Base-by-base conservation (phyloP, 805 yeast species). In the Suhomyces sp. region DNA sequence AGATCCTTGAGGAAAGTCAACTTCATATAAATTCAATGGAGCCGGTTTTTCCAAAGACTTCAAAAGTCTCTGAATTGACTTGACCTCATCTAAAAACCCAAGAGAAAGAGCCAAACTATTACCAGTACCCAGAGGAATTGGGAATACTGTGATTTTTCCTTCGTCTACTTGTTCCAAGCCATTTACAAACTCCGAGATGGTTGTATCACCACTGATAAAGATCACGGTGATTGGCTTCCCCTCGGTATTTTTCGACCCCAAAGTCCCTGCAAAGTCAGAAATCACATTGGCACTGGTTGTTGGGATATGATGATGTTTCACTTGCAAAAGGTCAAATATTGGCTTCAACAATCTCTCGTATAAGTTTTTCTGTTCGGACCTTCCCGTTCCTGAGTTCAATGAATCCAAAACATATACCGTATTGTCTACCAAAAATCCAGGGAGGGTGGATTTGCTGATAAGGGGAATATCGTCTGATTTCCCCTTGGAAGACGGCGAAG, bases 201-300 rank as follows among this genome's bases (percentile, higher is more conserved):
- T 80, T 1, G 96, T 88, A 52, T 90, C 97, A 2, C 97, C 97
- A 24, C 95, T 83, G 6, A 90, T 57, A 22, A 88, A 61, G 2
- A 85, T 53, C 7, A 83, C 60, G 1, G 83, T 73, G 16, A 66
- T 51, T 4, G 38, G 36, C 4, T 16, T 6, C 11, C 18, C 18
- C 9, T 25, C 28, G 13, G 41, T 29, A 15, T 34, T 12, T 7
- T 38, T 21, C 0, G 46, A 34, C n/a, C 51, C 44, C 5, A 75
- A 41, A 0, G 38, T 4, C 8, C 37, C 20, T 0, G 79, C 77
- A 42, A 67, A 59, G n/a, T 65, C 53, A 2, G 47, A 31, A 5
- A 79, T 68, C 1, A 74, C 58, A n/a, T 51, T 35, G 2, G 54
- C 39, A 4, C 69, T 50, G 0, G 50, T 46, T 0, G 88, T 79